Conservation (phyloP, 1,284 basidiomycete species). For the Sporisorium scitamineum region DNA sequence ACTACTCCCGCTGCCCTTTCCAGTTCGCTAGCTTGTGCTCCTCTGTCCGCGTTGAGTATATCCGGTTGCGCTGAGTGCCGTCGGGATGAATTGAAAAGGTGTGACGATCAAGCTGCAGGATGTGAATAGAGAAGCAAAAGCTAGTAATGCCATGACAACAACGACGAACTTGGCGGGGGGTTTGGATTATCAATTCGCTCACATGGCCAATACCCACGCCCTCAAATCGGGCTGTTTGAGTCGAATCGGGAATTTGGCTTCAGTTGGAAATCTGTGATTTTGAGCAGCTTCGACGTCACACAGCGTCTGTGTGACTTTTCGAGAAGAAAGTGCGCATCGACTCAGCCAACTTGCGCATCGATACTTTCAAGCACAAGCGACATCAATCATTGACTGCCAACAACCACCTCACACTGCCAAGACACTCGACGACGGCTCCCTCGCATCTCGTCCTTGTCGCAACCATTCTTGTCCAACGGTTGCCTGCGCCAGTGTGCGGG, state of each 20-base stretch:
- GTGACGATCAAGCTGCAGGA: not conserved
- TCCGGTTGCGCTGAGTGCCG: not conserved
- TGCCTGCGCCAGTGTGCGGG: not conserved
- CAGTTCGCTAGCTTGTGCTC: not conserved
- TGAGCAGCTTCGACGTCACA: conserved; percentile 11
- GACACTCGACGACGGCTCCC: not conserved
- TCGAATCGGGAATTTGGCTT: not conserved
- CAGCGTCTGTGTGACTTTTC: conserved; percentile 2
- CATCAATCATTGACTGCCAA: not conserved
- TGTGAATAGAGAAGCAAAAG: not conserved
- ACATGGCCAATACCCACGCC: conserved; percentile 4
- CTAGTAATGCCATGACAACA: not conserved
- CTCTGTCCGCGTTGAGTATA: not conserved
- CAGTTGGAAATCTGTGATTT: not conserved
- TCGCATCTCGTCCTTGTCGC: not conserved
- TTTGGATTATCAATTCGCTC: conserved; percentile 11
- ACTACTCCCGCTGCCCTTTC: not conserved
- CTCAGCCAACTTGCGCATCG: not conserved
- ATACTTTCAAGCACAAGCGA: not conserved
- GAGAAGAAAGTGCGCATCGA: conserved; percentile 7
- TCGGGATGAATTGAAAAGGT: not conserved
- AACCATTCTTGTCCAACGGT: conserved; percentile 5
- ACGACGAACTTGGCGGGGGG: conserved; percentile 2
- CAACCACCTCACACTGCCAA: not conserved
- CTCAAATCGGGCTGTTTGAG: conserved; percentile 10